These are phyloP conservation scores for Triticum turgidum DNA, from an alignment of 176 grass and related monocot species.

Conservation along the genomic window DNA sequence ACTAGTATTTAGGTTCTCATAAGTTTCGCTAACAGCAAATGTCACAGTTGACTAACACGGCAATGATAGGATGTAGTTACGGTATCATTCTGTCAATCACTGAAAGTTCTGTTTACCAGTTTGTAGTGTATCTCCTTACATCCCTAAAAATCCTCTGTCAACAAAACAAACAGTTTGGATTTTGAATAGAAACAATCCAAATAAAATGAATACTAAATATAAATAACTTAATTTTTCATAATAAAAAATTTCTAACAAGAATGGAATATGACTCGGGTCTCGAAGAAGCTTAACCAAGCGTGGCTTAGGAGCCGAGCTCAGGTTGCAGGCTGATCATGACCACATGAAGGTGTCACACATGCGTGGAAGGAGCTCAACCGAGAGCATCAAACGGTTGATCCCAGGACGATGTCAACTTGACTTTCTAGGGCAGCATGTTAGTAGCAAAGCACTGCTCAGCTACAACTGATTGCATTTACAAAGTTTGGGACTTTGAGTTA, in stretches of 20 bases:
- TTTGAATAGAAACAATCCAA: neutral
- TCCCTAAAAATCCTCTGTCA: neutral
- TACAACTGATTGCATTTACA: neutral
- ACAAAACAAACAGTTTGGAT: neutral
- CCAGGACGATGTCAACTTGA: neutral
- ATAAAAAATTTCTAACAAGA: neutral
- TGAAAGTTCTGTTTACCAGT: neutral
- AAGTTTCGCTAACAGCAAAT: neutral
- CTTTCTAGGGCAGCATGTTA: neutral
- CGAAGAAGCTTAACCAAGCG: neutral
- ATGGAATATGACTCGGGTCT: neutral
- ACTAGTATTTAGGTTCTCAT: slow-evolving; percentile 18
- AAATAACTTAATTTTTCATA: slow-evolving; percentile 14
- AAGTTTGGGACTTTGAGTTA: neutral
- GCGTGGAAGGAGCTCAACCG: neutral
- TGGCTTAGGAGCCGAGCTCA: neutral
- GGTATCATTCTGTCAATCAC: slow-evolving; percentile 2
- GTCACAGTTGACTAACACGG: slow-evolving; percentile 16
- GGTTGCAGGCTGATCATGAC: neutral
- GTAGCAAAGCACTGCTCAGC: neutral
- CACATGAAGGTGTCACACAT: neutral
- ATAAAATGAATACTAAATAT: slow-evolving; percentile 2
- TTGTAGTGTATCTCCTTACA: slow-evolving; percentile 2
- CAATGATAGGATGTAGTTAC: neutral
- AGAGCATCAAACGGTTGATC: neutral